A percentile compares a stretch with the other conserved stretches of the same genome.
Conservation (phyloP, 169 alveolate genomes). For the Cystoisospora suis region DNA sequence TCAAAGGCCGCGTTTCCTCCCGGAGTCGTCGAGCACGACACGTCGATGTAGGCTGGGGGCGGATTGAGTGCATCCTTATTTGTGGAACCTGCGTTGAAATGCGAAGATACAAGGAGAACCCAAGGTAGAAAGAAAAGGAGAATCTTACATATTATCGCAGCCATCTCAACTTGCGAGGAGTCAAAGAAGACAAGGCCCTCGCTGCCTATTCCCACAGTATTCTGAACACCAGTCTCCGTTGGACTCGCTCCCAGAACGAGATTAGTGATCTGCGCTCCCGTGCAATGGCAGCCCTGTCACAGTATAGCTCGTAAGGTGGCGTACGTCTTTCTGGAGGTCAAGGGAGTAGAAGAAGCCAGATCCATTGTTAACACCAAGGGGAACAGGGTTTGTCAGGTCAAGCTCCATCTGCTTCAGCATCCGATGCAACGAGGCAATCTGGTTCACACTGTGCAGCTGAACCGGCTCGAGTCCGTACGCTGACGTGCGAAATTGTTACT, state of each 20-base stretch:
- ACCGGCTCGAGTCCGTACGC: slow-evolving; percentile 71
- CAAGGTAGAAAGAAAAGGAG: background rate
- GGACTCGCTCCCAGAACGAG: background rate
- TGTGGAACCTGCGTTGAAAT: slow-evolving; percentile 68
- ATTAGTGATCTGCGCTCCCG: slow-evolving; percentile 17
- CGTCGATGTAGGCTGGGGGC: slow-evolving; percentile 74
- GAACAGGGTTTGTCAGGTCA: slow-evolving; percentile 70
- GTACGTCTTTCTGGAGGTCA: slow-evolving; percentile 70
- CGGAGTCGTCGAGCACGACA: slow-evolving; percentile 76
- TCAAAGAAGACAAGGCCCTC: slow-evolving; percentile 43
- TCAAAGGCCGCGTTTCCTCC: slow-evolving; percentile 77
- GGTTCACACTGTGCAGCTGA: slow-evolving; percentile 65
- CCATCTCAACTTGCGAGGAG: slow-evolving; percentile 46
- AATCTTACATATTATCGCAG: slow-evolving; percentile 32
- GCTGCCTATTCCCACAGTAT: slow-evolving; percentile 31
- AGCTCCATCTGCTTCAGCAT: slow-evolving; percentile 62
- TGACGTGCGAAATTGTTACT: background rate
- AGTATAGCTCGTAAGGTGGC: background rate
- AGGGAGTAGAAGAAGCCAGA: slow-evolving; percentile 65
- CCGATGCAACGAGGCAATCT: slow-evolving; percentile 48
- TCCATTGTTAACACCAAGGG: slow-evolving; percentile 68
- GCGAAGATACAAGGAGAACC: no score
- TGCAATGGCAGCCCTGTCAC: background rate
- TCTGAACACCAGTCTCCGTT: background rate
- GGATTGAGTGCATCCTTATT: slow-evolving; percentile 74